Conservation (phyloP, 352 stramenopile species). For the Globisporangium paroecandrum region DNA sequence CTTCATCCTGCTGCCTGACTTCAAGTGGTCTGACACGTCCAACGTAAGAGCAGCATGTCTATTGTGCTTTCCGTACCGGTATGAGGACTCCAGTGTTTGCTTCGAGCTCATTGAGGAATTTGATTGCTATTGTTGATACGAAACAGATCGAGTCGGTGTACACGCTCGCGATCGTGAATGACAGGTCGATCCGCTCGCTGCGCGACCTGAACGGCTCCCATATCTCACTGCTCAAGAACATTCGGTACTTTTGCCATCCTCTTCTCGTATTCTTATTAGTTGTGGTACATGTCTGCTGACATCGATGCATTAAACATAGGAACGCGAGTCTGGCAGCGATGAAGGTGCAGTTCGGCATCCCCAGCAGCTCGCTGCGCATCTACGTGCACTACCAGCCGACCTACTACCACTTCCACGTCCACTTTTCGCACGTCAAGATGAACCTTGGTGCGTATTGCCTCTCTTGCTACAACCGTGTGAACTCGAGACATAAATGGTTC, state of each 20-base stretch:
- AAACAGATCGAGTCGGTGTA: constrained; percentile 74
- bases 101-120: not conserved
- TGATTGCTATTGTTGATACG: not conserved
- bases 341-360: constrained; percentile 52
- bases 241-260: constrained; percentile 38
- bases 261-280: not conserved
- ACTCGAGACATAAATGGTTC: not conserved
- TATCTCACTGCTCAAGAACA: constrained; percentile 63
- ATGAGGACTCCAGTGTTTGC: not conserved
- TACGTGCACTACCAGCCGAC: constrained; percentile 89
- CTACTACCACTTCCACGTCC: constrained; percentile 88
- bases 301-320: constrained; percentile 20
- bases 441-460: constrained; percentile 40
- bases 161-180: constrained; percentile 77
- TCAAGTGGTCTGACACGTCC: constrained; percentile 74
- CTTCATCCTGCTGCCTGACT: constrained; percentile 81
- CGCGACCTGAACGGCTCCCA: constrained; percentile 68
- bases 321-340: constrained; percentile 57
- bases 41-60: constrained; percentile 38
- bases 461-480: not conserved
- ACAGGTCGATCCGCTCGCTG: constrained; percentile 67
- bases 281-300: not conserved
- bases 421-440: constrained; percentile 86
- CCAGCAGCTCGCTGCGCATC: constrained; percentile 56
- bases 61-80: too few species aligned